phyloP scores from a whole-genome alignment of 176 grass and related monocot genomes.

The Poa pratensis region DNA sequence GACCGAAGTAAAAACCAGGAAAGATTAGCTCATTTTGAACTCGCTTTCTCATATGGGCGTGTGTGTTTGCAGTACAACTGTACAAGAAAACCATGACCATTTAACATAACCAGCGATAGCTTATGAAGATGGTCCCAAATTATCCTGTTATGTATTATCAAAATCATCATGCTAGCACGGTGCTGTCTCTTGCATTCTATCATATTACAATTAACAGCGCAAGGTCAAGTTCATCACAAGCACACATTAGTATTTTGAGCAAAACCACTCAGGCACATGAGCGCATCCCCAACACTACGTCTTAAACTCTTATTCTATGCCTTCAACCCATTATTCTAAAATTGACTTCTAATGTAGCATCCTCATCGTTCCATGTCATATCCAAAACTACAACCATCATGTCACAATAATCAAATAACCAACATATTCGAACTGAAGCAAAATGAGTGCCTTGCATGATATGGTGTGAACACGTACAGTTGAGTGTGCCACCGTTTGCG shows the following conservation, averaged over 20 bases:
- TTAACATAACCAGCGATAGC: slow-evolving; percentile 11
- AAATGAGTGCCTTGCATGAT: slow-evolving; percentile 13
- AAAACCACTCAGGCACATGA: neutral
- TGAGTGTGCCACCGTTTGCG: neutral
- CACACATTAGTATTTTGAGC: slow-evolving; percentile 14
- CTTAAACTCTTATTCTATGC: neutral
- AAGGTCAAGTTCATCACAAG: neutral
- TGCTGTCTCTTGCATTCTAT: neutral
- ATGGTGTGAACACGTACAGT: slow-evolving; percentile 2
- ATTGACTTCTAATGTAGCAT: slow-evolving; percentile 8
- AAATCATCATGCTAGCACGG: neutral
- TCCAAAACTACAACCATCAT: neutral
- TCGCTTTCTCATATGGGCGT: neutral
- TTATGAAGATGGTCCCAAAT: neutral
- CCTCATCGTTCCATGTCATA: neutral
- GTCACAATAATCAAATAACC: neutral
- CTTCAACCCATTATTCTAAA: neutral
- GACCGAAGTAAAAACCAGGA: neutral
- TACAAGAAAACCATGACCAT: neutral
- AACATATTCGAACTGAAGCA: neutral
- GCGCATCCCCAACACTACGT: neutral
- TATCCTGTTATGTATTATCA: neutral
- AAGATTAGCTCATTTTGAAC: slow-evolving; percentile 25
- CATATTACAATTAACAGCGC: neutral
- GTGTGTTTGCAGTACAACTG: slow-evolving; percentile 6